These are phyloP conservation scores for Salix koriyanagi DNA, from an alignment of 345 rosid genomes.

Conservation along the genomic window DNA sequence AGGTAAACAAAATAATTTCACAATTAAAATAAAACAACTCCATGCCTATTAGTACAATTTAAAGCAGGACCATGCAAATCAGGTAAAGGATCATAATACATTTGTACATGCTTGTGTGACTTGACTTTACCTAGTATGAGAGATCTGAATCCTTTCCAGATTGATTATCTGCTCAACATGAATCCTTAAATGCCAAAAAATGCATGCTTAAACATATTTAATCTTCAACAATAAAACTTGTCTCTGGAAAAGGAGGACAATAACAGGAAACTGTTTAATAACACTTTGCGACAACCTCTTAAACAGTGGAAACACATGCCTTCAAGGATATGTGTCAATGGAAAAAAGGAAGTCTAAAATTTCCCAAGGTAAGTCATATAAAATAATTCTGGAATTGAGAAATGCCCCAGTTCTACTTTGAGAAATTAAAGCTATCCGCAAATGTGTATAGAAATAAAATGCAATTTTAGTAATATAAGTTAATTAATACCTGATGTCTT, in stretches of 20 bases:
- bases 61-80: not conserved
- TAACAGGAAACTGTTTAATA: not conserved
- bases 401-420: no score
- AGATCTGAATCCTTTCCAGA: not conserved
- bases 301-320: not conserved
- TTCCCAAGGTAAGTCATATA: not conserved
- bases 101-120: not conserved
- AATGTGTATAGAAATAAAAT: not conserved
- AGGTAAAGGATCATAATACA: not conserved
- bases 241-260: not conserved
- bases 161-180: not conserved
- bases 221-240: not conserved
- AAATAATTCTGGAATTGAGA: not conserved
- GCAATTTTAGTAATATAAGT: not conserved
- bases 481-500: conserved; percentile 69
- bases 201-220: not conserved
- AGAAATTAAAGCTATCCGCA: not conserved
- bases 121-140: not conserved
- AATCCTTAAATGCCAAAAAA: not conserved
- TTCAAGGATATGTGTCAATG: not conserved
- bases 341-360: not conserved
- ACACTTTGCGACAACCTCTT: not conserved
- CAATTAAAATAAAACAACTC: not conserved
- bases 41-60: not conserved
- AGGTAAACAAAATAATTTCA: not conserved